Evolutionary conservation across 169 alveolate genomes (phyloP).

Genomic region (Eimeria falciformis): DNA sequence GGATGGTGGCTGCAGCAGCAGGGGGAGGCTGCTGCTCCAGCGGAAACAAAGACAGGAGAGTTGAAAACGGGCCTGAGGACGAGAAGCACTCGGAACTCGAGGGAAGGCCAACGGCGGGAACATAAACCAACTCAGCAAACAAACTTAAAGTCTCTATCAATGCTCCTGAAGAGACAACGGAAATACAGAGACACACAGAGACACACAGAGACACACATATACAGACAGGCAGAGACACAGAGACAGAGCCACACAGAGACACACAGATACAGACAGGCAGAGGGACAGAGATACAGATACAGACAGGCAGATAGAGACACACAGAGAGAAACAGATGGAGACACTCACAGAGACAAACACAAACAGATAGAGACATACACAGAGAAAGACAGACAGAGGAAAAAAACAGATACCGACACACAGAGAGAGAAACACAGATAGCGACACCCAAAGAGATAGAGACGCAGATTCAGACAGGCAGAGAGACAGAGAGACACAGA

Average conservation of each 20-base stretch:
- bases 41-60: background rate
- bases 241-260: background rate
- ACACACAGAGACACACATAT: too few relatives aligned
- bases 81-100: background rate
- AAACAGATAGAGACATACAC: too few relatives aligned
- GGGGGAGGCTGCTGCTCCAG: constrained; percentile 13
- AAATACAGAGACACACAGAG: background rate
- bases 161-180: background rate
- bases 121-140: background rate
- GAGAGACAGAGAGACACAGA: constrained; percentile 8
- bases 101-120: constrained; percentile 21
- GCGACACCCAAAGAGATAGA: background rate
- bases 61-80: background rate
- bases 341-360: too few relatives aligned
- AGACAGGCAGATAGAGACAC: too few relatives aligned
- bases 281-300: background rate
- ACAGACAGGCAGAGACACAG: too few relatives aligned
- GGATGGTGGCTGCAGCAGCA: constrained; percentile 7
- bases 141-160: constrained; percentile 13
- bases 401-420: background rate
- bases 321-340: background rate
- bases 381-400: too few relatives aligned
- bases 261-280: background rate
- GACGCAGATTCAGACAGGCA: background rate
- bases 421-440: background rate